Conservation (phyloP, 164 flowering plant species). For the Paratinospora sagittata region DNA sequence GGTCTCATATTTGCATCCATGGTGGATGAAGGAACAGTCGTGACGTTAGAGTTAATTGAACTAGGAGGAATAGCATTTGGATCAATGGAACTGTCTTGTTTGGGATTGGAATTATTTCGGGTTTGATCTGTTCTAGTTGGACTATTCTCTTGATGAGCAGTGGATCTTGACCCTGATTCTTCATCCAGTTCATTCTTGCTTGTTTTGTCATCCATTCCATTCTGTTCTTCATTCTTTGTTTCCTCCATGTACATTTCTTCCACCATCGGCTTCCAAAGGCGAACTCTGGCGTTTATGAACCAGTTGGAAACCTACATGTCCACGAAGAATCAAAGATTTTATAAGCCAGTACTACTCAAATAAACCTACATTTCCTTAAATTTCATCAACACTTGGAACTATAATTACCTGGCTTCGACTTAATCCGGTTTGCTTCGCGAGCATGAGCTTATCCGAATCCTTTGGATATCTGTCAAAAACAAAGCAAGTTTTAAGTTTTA, state of each 20-base stretch:
- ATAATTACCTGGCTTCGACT: constrained; percentile 79
- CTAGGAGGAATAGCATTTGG: constrained; percentile 21
- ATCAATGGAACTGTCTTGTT: constrained; percentile 27
- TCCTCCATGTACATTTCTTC: constrained; percentile 98
- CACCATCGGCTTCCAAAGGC: constrained; percentile 99
- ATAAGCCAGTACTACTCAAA: not conserved
- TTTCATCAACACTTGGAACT: not conserved
- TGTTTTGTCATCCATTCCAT: constrained; percentile 42
- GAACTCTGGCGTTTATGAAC: constrained; percentile 97
- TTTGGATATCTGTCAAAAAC: constrained; percentile 73
- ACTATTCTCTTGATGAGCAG: constrained; percentile 30
- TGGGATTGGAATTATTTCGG: constrained; percentile 25
- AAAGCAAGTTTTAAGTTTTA: not conserved
- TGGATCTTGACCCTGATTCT: constrained; percentile 39
- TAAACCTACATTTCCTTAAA: not conserved
- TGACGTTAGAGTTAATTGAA: constrained; percentile 25
- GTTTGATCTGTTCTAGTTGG: constrained; percentile 26
- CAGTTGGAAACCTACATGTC: constrained; percentile 86
- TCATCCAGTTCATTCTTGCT: constrained; percentile 46
- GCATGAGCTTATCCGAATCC: constrained; percentile 90
- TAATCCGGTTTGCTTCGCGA: constrained; percentile 94
- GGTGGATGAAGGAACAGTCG: constrained; percentile 30
- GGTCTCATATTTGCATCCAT: constrained; percentile 25
- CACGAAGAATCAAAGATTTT: not conserved
- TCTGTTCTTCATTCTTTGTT: constrained; percentile 61